Conservation (phyloP, 768 basidiomycete species). For the Pisolithus orientalis region DNA sequence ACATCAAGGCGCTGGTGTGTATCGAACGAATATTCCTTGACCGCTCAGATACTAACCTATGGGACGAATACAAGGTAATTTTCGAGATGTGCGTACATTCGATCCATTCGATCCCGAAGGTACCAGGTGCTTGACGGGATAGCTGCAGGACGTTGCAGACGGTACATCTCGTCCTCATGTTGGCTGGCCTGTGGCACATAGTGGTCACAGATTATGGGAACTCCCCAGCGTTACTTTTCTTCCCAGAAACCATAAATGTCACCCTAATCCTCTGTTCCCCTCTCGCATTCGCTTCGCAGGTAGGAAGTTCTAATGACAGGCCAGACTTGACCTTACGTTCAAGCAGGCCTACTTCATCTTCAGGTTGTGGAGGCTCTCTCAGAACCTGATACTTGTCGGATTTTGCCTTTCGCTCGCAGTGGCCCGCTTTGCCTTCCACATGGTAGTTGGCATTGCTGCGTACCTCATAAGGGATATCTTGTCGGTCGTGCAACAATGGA, state of each 20-base stretch:
- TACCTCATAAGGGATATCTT: background rate
- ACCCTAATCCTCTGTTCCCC: background rate
- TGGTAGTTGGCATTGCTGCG: background rate
- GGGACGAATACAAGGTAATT: background rate
- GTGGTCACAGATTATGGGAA: background rate
- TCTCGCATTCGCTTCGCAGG: background rate
- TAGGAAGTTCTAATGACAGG: background rate
- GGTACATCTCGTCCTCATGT: background rate
- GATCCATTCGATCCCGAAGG: background rate
- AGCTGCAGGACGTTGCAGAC: background rate
- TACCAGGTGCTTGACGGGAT: background rate
- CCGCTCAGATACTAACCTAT: background rate
- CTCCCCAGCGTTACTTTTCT: background rate
- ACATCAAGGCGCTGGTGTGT: background rate
- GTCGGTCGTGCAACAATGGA: background rate
- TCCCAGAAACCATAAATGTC: background rate
- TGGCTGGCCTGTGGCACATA: background rate
- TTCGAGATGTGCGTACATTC: background rate
- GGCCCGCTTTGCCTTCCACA: background rate
- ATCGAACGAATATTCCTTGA: background rate
- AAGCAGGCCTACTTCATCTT: background rate
- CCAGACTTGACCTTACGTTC: background rate
- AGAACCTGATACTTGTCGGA: background rate
- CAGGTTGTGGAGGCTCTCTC: background rate
- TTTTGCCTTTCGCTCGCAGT: background rate